phyloP scores from a whole-genome alignment of 2,329 filamentous ascomycete genomes.

The Xylaria sp. region DNA sequence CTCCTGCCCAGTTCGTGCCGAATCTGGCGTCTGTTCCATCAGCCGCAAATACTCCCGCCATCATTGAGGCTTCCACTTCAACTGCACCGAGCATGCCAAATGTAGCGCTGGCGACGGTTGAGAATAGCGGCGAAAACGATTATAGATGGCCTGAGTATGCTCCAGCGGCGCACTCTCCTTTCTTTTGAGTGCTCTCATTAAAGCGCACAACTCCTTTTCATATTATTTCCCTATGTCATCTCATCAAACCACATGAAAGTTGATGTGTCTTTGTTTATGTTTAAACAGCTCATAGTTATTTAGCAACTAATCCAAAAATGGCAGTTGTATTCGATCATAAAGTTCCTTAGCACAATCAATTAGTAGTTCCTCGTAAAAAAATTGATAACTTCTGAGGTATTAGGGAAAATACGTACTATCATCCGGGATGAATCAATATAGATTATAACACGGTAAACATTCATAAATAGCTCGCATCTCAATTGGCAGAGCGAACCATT shows the following conservation, averaged over 20 bases:
- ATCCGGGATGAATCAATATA: too few relatives aligned
- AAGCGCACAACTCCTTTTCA: background rate
- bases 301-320: background rate
- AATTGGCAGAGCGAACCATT: too few relatives aligned
- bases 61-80: too few relatives aligned
- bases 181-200: background rate
- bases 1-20: too few relatives aligned
- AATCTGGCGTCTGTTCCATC: too few relatives aligned
- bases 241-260: background rate
- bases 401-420: too few relatives aligned
- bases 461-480: too few relatives aligned
- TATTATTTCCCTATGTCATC: background rate
- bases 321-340: background rate
- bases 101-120: background rate
- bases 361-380: background rate
- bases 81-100: background rate
- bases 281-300: background rate
- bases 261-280: background rate
- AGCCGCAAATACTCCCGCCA: too few relatives aligned
- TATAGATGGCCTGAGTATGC: too few relatives aligned
- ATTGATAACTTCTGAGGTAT: background rate
- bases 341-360: background rate
- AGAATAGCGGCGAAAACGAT: too few relatives aligned
- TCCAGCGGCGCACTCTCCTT: background rate
- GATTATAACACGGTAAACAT: too few relatives aligned